Conservation (phyloP, 805 yeast genomes). For the Ascoidea tarda region DNA sequence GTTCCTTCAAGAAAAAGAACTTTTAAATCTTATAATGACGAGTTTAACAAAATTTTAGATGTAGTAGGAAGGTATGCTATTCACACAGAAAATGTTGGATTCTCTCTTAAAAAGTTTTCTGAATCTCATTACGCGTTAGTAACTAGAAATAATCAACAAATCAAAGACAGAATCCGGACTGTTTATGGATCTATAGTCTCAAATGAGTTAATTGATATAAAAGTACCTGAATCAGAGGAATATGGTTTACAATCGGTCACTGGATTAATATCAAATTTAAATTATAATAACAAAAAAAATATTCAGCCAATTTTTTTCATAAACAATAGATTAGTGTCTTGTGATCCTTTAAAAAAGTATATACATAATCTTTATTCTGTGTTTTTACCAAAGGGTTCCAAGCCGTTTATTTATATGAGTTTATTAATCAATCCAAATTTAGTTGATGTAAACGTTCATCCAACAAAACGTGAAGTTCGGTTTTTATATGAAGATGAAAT, state of each 20-base stretch:
- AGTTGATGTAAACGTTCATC: conserved; percentile 90
- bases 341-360: conserved; percentile 70
- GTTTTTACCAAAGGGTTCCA: conserved; percentile 65
- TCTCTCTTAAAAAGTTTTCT: conserved; percentile 70
- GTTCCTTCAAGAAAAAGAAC: conserved; percentile 67
- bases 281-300: conserved; percentile 52
- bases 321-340: conserved; percentile 67
- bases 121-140: conserved; percentile 56
- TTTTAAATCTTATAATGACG: conserved; percentile 54
- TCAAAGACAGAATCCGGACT: conserved; percentile 56
- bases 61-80: conserved; percentile 75
- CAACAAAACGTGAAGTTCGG: conserved; percentile 86
- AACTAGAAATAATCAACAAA: conserved; percentile 32
- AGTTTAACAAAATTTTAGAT: conserved; percentile 63
- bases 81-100: conserved; percentile 55
- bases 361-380: conserved; percentile 43
- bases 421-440: conserved; percentile 52
- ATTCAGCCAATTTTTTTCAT: conserved; percentile 68
- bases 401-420: conserved; percentile 66
- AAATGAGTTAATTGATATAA: conserved; percentile 40
- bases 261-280: conserved; percentile 62
- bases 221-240: conserved; percentile 19
- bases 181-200: conserved; percentile 65
- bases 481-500: conserved; percentile 82
- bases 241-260: conserved; percentile 36